Evolutionary conservation across 441 rosid species (phyloP).

Genomic region (Gossypium laxum): DNA sequence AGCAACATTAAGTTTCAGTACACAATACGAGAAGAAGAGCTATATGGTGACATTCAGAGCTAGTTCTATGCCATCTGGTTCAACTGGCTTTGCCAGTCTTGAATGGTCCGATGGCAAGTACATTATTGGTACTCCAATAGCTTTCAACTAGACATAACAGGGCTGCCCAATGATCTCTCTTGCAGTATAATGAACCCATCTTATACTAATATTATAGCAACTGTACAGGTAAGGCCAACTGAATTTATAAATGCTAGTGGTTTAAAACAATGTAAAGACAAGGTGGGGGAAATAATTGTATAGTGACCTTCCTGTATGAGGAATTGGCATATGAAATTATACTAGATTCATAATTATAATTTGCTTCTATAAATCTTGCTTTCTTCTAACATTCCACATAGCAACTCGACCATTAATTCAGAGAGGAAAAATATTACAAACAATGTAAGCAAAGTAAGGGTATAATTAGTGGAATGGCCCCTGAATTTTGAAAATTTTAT

Average conservation of each 20-base stretch:
- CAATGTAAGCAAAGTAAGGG: too few relatives aligned
- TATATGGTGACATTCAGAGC: conserved; percentile 38
- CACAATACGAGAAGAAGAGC: conserved; percentile 38
- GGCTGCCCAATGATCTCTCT: neutral
- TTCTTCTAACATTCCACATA: neutral
- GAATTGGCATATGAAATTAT: neutral
- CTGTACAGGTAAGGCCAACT: too few relatives aligned
- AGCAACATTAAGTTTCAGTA: conserved; percentile 32
- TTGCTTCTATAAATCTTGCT: neutral
- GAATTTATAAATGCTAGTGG: too few relatives aligned
- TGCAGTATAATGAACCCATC: too few relatives aligned
- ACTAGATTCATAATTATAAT: neutral
- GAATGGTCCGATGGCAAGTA: conserved; percentile 52
- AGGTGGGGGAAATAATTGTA: neutral
- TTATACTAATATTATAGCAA: too few relatives aligned
- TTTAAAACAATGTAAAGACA: too few relatives aligned
- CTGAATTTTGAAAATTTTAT: too few relatives aligned
- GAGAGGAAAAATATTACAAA: too few relatives aligned
- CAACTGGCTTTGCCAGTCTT: conserved; percentile 33
- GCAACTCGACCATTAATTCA: too few relatives aligned
- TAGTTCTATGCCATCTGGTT: conserved; percentile 49
- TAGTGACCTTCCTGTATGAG: neutral
- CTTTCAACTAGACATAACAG: conserved; percentile 46
- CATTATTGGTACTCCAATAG: conserved; percentile 41
- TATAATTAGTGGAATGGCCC: too few relatives aligned